Conservation (phyloP, 495 filamentous ascomycete genomes). For the Penicillium desertorum region DNA sequence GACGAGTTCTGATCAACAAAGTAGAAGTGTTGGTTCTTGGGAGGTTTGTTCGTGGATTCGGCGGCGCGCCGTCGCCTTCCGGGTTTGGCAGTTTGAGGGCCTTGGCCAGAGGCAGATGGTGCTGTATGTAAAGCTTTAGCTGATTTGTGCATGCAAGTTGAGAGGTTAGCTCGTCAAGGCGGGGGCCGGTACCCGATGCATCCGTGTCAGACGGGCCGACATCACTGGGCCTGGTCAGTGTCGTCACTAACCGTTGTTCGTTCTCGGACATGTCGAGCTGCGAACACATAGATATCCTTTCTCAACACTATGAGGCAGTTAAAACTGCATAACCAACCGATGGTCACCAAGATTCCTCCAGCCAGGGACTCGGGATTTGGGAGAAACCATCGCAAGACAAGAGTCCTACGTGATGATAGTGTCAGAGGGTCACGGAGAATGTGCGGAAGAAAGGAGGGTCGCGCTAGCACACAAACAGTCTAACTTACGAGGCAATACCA, state of each 20-base stretch:
- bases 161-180: slow-evolving; percentile 5
- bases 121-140: slow-evolving; percentile 13
- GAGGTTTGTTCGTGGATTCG: slow-evolving; percentile 19
- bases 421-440: slow-evolving; percentile 1
- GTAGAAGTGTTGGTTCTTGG: slow-evolving; percentile 42
- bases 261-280: slow-evolving; percentile 33
- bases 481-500: slow-evolving; percentile 7
- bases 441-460: slow-evolving; percentile 2
- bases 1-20: slow-evolving; percentile 48
- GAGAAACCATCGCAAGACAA: slow-evolving; percentile 29
- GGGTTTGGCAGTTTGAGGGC: slow-evolving; percentile 20
- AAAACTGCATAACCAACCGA: slow-evolving; percentile 29
- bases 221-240: slow-evolving; percentile 5
- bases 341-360: slow-evolving; percentile 31
- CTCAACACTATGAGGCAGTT: slow-evolving; percentile 19
- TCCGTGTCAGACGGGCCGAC: slow-evolving; percentile 11
- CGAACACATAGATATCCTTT: slow-evolving; percentile 5
- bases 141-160: not conserved
- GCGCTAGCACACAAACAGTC: slow-evolving; percentile 4
- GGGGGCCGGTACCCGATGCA: slow-evolving; percentile 16
- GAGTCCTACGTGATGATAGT: slow-evolving; percentile 1
- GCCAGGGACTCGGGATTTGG: slow-evolving; percentile 19
- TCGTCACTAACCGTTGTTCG: slow-evolving; percentile 15
- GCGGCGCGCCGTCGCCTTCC: slow-evolving; percentile 30
- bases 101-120: slow-evolving; percentile 18